Conservation (phyloP, 306 rosid genomes). For the Trifolium repens region DNA sequence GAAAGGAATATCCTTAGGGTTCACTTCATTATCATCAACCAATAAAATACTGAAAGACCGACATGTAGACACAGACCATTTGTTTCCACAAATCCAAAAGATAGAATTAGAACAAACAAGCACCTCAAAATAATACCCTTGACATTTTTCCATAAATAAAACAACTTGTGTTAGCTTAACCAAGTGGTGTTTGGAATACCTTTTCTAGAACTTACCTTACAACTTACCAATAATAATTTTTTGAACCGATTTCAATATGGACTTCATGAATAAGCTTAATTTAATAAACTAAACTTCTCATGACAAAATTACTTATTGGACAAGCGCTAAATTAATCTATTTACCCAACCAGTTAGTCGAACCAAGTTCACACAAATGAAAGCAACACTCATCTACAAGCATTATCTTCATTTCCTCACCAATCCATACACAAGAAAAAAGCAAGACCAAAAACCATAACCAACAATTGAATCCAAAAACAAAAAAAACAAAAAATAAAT, state of each 20-base stretch:
- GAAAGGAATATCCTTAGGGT: slow-evolving; percentile 25
- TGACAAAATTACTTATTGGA: neutral
- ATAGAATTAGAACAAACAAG: slow-evolving; percentile 35
- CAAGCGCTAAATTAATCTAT: neutral
- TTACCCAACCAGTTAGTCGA: neutral
- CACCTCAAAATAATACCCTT: neutral
- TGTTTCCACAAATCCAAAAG: slow-evolving; percentile 23
- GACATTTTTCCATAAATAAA: slow-evolving; percentile 1
- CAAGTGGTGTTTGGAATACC: neutral
- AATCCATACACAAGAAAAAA: neutral
- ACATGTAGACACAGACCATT: slow-evolving; percentile 12
- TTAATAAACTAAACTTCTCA: neutral
- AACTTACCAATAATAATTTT: neutral
- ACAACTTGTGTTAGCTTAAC: slow-evolving; percentile 3
- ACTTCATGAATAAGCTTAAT: neutral
- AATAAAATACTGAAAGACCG: slow-evolving; percentile 20
- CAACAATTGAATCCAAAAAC: too few relatives aligned
- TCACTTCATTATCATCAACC: neutral
- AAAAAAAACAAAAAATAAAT: too few relatives aligned
- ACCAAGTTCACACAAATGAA: neutral
- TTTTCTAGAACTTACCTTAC: neutral
- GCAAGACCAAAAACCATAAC: too few relatives aligned
- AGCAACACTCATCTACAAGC: neutral
- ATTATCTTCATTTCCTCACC: slow-evolving; percentile 12
- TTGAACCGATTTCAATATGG: neutral